Evolutionary conservation across 176 grass and related monocot genomes (phyloP).

Genomic region (Elymus sibiricus): DNA sequence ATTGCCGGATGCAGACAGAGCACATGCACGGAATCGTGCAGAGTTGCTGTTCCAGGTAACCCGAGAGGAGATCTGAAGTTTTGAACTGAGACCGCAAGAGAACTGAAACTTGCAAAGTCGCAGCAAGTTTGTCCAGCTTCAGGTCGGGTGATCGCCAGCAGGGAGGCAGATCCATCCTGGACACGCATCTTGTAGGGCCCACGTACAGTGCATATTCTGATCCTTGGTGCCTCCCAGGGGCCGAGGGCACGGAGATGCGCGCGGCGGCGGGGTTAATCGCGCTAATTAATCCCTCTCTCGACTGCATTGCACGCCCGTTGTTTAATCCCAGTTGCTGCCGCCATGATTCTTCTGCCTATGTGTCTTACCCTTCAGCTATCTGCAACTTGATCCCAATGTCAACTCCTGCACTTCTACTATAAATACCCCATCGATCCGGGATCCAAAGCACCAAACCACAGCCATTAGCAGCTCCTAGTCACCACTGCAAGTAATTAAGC

Average conservation of each 20-base stretch:
- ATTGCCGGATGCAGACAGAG: no score
- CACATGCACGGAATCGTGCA: no score
- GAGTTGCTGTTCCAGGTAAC: no score
- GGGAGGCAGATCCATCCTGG: background rate
- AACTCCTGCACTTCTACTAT: background rate
- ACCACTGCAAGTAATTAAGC: background rate
- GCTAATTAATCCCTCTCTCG: background rate
- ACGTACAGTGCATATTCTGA: background rate
- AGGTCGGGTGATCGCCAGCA: background rate
- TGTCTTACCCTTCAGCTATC: no score
- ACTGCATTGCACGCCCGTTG: background rate
- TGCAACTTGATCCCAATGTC: background rate
- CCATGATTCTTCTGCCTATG: background rate
- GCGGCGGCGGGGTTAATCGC: background rate
- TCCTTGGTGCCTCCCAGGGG: background rate
- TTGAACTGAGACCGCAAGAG: background rate
- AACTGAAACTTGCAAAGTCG: background rate
- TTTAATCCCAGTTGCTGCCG: background rate
- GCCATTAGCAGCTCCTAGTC: background rate
- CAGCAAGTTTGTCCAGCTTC: background rate
- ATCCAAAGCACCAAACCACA: background rate
- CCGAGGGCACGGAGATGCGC: background rate
- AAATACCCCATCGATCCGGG: background rate
- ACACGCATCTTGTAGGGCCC: no score
- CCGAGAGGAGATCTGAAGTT: background rate